Evolutionary conservation across 495 filamentous ascomycete species (phyloP).

Genomic region (Pyrenula aspistea): DNA sequence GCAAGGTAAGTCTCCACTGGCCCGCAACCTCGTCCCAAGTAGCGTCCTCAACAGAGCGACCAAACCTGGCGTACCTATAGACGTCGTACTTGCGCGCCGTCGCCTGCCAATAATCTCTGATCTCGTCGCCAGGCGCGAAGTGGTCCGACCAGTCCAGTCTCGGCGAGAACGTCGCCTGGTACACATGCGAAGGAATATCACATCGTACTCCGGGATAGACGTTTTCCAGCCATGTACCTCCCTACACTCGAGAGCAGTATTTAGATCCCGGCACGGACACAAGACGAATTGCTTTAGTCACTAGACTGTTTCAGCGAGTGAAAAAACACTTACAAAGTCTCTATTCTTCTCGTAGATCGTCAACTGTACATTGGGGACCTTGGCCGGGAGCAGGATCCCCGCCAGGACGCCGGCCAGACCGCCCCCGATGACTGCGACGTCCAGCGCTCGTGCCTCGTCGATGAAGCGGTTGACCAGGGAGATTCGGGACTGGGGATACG

Average conservation of each 20-base stretch:
- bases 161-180: constrained; percentile 53
- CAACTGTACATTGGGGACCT: constrained; percentile 37
- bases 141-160: constrained; percentile 56
- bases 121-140: constrained; percentile 53
- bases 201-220: constrained; percentile 47
- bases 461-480: constrained; percentile 27
- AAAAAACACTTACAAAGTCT: constrained; percentile 29
- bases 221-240: constrained; percentile 47
- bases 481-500: not conserved
- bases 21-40: constrained; percentile 38
- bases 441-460: constrained; percentile 26
- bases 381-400: constrained; percentile 34
- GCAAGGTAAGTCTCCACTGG: constrained; percentile 38
- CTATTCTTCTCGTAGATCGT: constrained; percentile 44
- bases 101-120: constrained; percentile 51
- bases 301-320: not conserved
- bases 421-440: constrained; percentile 41
- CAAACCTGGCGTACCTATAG: constrained; percentile 37
- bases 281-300: not conserved
- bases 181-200: constrained; percentile 62
- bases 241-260: constrained; percentile 11
- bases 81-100: constrained; percentile 50
- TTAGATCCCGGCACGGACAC: not conserved
- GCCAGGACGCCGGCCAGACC: constrained; percentile 38
- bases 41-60: constrained; percentile 36